Evolutionary conservation across 345 rosid species (phyloP), one percentile per base, ranked within the genome.

Genomic region (Pistacia integerrima): DNA sequence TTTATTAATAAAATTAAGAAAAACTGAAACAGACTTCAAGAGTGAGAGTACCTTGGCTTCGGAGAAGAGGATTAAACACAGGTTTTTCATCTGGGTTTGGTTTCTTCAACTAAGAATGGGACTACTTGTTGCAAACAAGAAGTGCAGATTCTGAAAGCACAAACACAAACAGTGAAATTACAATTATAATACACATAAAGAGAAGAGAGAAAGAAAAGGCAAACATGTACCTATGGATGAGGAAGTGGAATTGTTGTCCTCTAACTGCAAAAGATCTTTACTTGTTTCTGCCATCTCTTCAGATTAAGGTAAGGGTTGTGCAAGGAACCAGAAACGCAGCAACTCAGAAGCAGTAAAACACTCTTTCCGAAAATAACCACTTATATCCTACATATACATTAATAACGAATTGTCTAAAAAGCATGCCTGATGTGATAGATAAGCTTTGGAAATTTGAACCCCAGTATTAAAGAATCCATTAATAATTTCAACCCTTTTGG

Each of bases 41-140:
- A 17, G 25, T 35, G 33, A n/a, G 4, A 16, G 28, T 81, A 88
- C 92, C 87, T 82, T 88, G 92, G 83, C 95, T 94, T 84, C 64
- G 81, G 38, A 91, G 85, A 84, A 81, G 72, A 8, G 84, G 79
- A 78, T 61, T 69, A 57, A 85, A 78, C 16, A 44, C n/a, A 5
- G 93, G 95, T 76, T 84, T 88, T 30, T 69, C 67, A 35, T 64
- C 73, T 14, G 77, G 64, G 11, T 62, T 75, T 35, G 78, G 75
- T 46, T 59, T 77, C 84, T 54, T 65, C 44, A 56, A 4, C 38
- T 74, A 69, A 70, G 84, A 49, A 1, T 10, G 28, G 0, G 79
- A 78, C 17, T 67, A 76, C 8, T 69, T 62, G 46, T 74, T 57
- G 64, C 84, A 64, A 0, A 90, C 74, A 64, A 82, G 83, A 80